phyloP scores from a whole-genome alignment of 331 rosid species.

The Phaseolus coccineus region DNA sequence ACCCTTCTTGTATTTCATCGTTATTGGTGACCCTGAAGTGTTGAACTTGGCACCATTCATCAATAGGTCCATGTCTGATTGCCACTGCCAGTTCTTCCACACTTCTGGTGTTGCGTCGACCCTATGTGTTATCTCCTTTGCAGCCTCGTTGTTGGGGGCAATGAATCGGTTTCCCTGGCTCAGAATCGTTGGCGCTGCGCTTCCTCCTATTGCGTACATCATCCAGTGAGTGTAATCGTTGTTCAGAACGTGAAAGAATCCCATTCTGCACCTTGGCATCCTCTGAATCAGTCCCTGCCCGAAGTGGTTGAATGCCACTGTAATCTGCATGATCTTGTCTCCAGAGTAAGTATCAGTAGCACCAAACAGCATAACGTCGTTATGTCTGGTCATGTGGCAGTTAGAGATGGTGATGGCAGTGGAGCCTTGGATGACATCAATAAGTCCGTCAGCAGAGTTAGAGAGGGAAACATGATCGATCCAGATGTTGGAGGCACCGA shows the following conservation, averaged over 20 bases:
- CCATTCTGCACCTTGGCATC: slow-evolving; percentile 77
- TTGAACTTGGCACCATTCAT: slow-evolving; percentile 46
- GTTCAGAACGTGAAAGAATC: slow-evolving; percentile 74
- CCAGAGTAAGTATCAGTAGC: slow-evolving; percentile 50
- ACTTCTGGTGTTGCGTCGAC: slow-evolving; percentile 36
- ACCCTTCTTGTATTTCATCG: neutral
- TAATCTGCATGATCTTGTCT: slow-evolving; percentile 69
- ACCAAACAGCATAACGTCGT: slow-evolving; percentile 82
- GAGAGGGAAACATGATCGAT: slow-evolving; percentile 77
- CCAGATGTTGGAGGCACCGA: slow-evolving; percentile 73
- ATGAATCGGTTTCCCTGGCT: slow-evolving; percentile 85
- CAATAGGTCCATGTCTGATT: slow-evolving; percentile 45
- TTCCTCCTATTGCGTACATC: slow-evolving; percentile 90
- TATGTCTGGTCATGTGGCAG: slow-evolving; percentile 74
- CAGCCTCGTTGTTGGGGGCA: slow-evolving; percentile 51
- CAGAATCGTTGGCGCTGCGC: slow-evolving; percentile 68
- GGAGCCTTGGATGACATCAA: slow-evolving; percentile 66
- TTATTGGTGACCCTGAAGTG: neutral
- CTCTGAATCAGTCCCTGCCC: slow-evolving; percentile 79
- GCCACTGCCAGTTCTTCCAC: slow-evolving; percentile 75
- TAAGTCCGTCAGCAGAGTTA: slow-evolving; percentile 61
- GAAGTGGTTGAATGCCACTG: slow-evolving; percentile 85
- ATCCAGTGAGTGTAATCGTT: slow-evolving; percentile 81
- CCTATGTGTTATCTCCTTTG: slow-evolving; percentile 65
- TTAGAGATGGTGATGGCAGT: slow-evolving; percentile 81